phyloP scores from a whole-genome alignment of 73 alveolate genomes.

The Tetrahymena elliotti region DNA sequence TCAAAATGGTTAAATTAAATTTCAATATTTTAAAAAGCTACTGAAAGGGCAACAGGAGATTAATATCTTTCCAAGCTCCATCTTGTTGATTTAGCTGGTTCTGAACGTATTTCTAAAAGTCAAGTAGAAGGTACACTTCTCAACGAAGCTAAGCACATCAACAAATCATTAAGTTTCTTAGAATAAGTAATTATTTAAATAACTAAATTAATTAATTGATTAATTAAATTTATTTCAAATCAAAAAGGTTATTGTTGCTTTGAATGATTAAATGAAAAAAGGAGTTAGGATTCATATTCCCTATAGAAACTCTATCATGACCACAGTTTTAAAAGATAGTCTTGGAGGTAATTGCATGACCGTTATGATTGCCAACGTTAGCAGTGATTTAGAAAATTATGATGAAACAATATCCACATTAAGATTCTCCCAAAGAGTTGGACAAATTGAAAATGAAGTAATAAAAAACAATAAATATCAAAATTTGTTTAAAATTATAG shows the following conservation, averaged over 20 bases:
- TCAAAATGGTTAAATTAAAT: background rate
- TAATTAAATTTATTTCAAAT: constrained; percentile 29
- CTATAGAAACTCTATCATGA: constrained; percentile 93
- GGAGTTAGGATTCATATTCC: constrained; percentile 88
- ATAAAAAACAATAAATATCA: constrained; percentile 11
- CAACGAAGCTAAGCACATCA: constrained; percentile 87
- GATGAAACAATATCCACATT: constrained; percentile 90
- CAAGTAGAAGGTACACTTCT: constrained; percentile 77
- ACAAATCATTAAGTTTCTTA: constrained; percentile 71
- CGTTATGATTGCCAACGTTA: constrained; percentile 88
- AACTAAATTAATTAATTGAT: constrained; percentile 70
- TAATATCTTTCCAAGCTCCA: constrained; percentile 55
- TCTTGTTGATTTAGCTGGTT: constrained; percentile 91
- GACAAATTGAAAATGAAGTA: constrained; percentile 80
- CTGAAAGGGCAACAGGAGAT: constrained; percentile 19
- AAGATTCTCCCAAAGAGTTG: constrained; percentile 88
- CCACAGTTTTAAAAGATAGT: constrained; percentile 88
- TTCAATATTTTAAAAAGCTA: background rate
- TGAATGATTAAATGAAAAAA: constrained; percentile 81
- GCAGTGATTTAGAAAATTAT: constrained; percentile 65
- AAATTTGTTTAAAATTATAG: constrained; percentile 15
- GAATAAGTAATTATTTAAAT: too few relatives aligned
- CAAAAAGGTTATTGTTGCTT: constrained; percentile 65
- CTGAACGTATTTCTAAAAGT: constrained; percentile 83
- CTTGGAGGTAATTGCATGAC: constrained; percentile 97